phyloP scores from a whole-genome alignment of 2,329 filamentous ascomycete species.

The Cercospora brassicicola region DNA sequence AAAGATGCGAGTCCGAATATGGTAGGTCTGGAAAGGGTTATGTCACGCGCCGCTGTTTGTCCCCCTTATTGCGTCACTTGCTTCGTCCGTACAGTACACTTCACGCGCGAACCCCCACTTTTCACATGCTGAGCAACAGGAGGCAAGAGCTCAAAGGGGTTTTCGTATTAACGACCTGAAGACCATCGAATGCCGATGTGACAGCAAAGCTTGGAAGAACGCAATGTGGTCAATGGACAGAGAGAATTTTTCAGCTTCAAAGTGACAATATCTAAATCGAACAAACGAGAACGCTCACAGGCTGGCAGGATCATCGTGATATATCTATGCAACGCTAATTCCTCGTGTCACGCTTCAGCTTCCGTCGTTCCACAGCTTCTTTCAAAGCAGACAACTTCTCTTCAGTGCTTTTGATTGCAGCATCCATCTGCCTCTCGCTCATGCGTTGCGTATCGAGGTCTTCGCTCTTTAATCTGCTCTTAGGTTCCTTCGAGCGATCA shows the following conservation, averaged over 20 bases:
- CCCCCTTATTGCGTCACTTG: background rate
- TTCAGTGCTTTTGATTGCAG: conserved; percentile 83
- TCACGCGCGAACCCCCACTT: background rate
- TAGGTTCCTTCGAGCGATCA: conserved; percentile 34
- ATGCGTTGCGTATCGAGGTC: conserved; percentile 59
- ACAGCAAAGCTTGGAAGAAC: background rate
- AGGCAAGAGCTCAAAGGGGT: background rate
- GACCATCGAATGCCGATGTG: background rate
- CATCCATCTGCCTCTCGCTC: conserved; percentile 77
- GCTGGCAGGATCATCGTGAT: conserved; percentile 15
- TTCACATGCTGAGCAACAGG: background rate
- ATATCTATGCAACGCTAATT: conserved; percentile 1
- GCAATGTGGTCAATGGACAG: background rate
- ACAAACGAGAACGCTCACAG: conserved; percentile 31
- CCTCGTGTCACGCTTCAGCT: conserved; percentile 29
- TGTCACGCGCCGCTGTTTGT: background rate
- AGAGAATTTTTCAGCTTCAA: background rate
- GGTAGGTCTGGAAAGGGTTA: background rate
- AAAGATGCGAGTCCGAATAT: background rate
- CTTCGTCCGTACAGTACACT: background rate
- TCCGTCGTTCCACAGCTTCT: conserved; percentile 65
- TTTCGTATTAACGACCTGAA: background rate
- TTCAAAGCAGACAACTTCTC: conserved; percentile 78
- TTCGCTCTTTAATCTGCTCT: conserved; percentile 30
- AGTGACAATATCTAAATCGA: conserved; percentile 8